Percentiles rank a stretch among this genome's conserved stretches.
Conservation (phyloP, 805 yeast species). For the Tetrapisispora arboricola region DNA sequence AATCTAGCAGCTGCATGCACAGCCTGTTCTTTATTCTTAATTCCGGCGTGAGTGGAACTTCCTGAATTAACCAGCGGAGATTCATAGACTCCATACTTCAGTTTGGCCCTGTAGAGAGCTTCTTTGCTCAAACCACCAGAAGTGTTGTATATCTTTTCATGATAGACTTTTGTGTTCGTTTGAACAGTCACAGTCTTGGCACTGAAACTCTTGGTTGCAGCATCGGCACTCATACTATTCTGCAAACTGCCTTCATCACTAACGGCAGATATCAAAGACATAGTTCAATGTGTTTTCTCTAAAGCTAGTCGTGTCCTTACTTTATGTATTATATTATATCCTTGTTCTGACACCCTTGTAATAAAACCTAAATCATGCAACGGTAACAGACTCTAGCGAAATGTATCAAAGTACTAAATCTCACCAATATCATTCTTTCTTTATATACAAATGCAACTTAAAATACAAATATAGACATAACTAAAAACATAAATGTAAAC, state of each 20-base stretch:
- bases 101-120: slow-evolving; percentile 63
- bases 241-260: background rate
- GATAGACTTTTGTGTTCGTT: background rate
- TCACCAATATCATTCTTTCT: no score
- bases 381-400: no score
- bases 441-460: no score
- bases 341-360: background rate
- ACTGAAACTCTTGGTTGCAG: slow-evolving; percentile 1
- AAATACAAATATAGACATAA: no score
- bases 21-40: slow-evolving; percentile 43
- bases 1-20: slow-evolving; percentile 68
- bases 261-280: slow-evolving; percentile 3
- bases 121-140: slow-evolving; percentile 59
- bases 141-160: slow-evolving; percentile 46
- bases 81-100: slow-evolving; percentile 54
- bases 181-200: background rate
- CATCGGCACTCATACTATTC: slow-evolving; percentile 1
- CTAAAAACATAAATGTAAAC: no score
- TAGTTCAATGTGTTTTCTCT: background rate
- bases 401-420: no score
- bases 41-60: slow-evolving; percentile 44
- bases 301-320: no score
- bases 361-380: no score
- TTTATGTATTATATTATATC: no score
- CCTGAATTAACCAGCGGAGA: slow-evolving; percentile 34